These are phyloP conservation scores for Leccinum olivaceopallidum DNA, from an alignment of 768 basidiomycete genomes.

Conservation along the genomic window DNA sequence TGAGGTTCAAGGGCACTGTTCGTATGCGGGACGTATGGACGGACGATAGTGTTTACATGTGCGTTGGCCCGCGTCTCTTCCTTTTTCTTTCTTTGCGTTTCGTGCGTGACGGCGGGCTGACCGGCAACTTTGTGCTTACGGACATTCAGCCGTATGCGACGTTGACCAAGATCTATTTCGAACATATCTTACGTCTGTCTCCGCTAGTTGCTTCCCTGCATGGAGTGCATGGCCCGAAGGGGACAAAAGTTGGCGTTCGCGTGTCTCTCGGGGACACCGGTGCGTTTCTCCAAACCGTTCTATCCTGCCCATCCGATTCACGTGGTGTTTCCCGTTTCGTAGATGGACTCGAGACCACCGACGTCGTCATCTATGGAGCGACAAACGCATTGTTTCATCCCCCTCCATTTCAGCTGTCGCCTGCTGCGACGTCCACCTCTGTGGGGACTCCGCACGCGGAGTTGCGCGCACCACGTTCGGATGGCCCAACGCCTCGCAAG, in stretches of 20 bases:
- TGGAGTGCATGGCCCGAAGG: slow-evolving; percentile 18
- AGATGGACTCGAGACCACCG: slow-evolving; percentile 72
- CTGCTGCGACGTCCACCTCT: slow-evolving; percentile 23
- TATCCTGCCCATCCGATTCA: background rate
- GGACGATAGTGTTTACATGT: slow-evolving; percentile 42
- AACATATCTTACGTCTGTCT: slow-evolving; percentile 63
- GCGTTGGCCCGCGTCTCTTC: slow-evolving; percentile 29
- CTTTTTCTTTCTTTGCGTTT: background rate
- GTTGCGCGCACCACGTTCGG: slow-evolving; percentile 54
- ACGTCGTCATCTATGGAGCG: slow-evolving; percentile 59
- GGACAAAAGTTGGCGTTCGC: slow-evolving; percentile 59
- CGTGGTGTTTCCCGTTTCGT: background rate
- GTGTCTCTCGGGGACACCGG: slow-evolving; percentile 72
- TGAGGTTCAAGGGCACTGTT: slow-evolving; percentile 57
- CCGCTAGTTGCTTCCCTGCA: slow-evolving; percentile 31
- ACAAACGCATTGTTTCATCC: slow-evolving; percentile 18
- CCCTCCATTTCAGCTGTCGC: slow-evolving; percentile 9
- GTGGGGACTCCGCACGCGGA: slow-evolving; percentile 23
- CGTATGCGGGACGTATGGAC: slow-evolving; percentile 56
- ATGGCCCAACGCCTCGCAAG: slow-evolving; percentile 76
- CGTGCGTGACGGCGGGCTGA: background rate
- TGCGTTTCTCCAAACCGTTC: slow-evolving; percentile 22
- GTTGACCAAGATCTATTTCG: slow-evolving; percentile 65
- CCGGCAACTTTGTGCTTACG: slow-evolving; percentile 35
- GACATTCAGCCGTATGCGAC: slow-evolving; percentile 69